These are phyloP conservation scores for Raphanus raphanistrum DNA, from an alignment of 345 rosid species.

Conservation along the genomic window DNA sequence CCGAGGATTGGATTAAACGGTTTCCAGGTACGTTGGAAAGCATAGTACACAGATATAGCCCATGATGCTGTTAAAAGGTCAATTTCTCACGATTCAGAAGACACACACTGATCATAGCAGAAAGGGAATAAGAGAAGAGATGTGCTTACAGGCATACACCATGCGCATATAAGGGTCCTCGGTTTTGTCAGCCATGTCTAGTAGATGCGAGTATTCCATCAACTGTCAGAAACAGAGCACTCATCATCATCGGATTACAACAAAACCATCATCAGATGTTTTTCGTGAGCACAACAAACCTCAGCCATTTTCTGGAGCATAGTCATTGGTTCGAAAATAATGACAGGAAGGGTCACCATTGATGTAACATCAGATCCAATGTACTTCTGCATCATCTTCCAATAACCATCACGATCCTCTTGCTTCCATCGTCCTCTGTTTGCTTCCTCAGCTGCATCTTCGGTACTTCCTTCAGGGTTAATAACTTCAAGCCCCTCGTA, in stretches of 20 bases:
- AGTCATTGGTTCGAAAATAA: constrained; percentile 92
- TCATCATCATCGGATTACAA: neutral
- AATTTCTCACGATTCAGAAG: constrained; percentile 4
- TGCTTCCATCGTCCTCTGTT: constrained; percentile 90
- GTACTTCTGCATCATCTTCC: constrained; percentile 99
- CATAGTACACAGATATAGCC: constrained; percentile 91
- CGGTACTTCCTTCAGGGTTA: constrained; percentile 97
- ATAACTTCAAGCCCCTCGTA: constrained; percentile 95
- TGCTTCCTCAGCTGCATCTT: constrained; percentile 96
- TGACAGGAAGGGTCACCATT: constrained; percentile 95
- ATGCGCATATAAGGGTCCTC: constrained; percentile 93
- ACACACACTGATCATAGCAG: constrained; percentile 12
- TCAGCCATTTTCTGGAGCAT: constrained; percentile 98
- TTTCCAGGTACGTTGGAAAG: constrained; percentile 91
- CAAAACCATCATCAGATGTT: constrained; percentile 8
- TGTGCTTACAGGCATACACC: constrained; percentile 83
- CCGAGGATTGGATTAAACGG: constrained; percentile 99
- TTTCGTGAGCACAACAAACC: constrained; percentile 52
- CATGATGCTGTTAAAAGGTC: constrained; percentile 68
- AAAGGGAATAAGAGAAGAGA: neutral
- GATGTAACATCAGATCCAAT: constrained; percentile 93
- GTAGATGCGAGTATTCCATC: constrained; percentile 89
- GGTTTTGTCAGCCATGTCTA: constrained; percentile 85
- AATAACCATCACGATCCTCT: constrained; percentile 91
- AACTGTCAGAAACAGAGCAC: constrained; percentile 52